phyloP scores from a whole-genome alignment of 1,284 basidiomycete species.

The Ganoderma leucocontextum region DNA sequence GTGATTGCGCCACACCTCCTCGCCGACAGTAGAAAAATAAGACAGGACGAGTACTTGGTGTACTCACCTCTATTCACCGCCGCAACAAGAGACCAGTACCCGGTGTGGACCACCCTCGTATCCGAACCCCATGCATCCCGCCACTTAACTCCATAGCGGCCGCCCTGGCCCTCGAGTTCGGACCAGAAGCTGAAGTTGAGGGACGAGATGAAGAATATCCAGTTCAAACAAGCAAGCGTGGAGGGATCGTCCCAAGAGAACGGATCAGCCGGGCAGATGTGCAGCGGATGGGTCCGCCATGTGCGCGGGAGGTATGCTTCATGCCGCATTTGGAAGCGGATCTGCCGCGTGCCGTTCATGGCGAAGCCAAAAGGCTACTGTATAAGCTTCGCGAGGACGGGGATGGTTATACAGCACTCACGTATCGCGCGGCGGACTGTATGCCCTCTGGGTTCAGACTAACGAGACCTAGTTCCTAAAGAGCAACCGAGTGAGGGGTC shows the following conservation, averaged over 20 bases:
- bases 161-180: slow-evolving; percentile 59
- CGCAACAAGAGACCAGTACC: slow-evolving; percentile 86
- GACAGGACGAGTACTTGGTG: too few species aligned
- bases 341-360: slow-evolving; percentile 36
- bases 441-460: slow-evolving; percentile 23
- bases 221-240: slow-evolving; percentile 70
- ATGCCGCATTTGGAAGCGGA: slow-evolving; percentile 60
- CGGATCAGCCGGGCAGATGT: slow-evolving; percentile 72
- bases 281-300: slow-evolving; percentile 81
- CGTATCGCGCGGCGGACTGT: slow-evolving; percentile 25
- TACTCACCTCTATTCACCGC: slow-evolving; percentile 75
- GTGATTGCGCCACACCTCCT: not conserved
- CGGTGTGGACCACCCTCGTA: slow-evolving; percentile 63
- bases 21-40: not conserved
- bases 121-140: slow-evolving; percentile 67
- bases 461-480: slow-evolving; percentile 18
- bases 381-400: not conserved
- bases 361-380: not conserved
- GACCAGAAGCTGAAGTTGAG: slow-evolving; percentile 92
- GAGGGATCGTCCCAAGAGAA: slow-evolving; percentile 59
- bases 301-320: slow-evolving; percentile 79
- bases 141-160: slow-evolving; percentile 81
- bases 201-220: slow-evolving; percentile 86
- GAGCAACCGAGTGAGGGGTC: not conserved
- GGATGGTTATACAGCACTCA: not conserved